Evolutionary conservation across 257 asterid species (phyloP).

Genomic region (Mitragyna speciosa): DNA sequence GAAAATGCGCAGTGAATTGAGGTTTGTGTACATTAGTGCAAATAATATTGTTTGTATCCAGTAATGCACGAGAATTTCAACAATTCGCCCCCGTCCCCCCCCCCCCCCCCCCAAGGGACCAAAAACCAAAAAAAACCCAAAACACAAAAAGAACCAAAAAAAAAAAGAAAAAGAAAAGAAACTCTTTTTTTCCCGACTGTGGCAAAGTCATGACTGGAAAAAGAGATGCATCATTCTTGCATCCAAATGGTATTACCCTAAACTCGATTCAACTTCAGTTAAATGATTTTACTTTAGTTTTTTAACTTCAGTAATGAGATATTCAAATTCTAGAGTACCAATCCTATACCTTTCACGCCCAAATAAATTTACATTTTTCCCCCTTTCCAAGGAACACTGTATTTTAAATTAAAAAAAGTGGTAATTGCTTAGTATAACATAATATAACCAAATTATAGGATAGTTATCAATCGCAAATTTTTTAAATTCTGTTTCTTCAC

Average conservation of each 20-base stretch:
- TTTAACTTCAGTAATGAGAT: neutral
- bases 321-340: too few relatives aligned
- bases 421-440: neutral
- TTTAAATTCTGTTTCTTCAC: neutral
- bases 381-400: neutral
- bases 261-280: neutral
- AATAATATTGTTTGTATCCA: neutral
- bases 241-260: neutral
- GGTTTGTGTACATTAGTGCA: slow-evolving; percentile 39
- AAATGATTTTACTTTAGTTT: neutral
- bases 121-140: too few relatives aligned
- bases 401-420: neutral
- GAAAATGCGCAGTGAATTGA: slow-evolving; percentile 86
- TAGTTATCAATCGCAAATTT: neutral
- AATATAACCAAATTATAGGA: neutral
- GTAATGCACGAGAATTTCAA: neutral
- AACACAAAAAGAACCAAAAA: too few relatives aligned
- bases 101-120: too few relatives aligned
- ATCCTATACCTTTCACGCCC: neutral
- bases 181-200: neutral
- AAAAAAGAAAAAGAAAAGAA: too few relatives aligned
- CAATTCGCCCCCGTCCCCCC: too few relatives aligned
- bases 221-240: neutral
- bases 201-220: neutral
- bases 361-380: neutral